Evolutionary conservation across 495 filamentous ascomycete species (phyloP).

Genomic region (Aspergillus bridgeri): DNA sequence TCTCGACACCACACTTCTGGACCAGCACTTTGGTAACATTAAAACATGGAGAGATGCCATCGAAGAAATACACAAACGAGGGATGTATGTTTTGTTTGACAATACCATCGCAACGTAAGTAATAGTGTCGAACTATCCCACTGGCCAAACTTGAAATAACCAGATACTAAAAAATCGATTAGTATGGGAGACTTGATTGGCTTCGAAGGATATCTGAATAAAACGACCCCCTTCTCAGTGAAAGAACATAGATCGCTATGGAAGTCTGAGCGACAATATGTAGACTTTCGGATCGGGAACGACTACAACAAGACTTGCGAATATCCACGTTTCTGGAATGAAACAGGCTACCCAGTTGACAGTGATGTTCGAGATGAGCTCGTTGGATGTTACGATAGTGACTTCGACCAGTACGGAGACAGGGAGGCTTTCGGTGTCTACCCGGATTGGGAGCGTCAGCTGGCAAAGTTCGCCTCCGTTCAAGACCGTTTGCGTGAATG

Average conservation of each 20-base stretch:
- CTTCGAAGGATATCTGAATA: slow-evolving; percentile 64
- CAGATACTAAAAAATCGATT: background rate
- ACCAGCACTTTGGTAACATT: slow-evolving; percentile 66
- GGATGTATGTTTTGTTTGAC: slow-evolving; percentile 71
- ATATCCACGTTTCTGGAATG: slow-evolving; percentile 66
- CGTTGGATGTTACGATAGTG: slow-evolving; percentile 63
- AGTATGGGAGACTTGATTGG: slow-evolving; percentile 67
- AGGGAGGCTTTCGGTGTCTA: slow-evolving; percentile 66
- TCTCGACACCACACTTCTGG: slow-evolving; percentile 66
- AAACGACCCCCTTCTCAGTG: slow-evolving; percentile 56
- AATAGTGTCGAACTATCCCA: background rate
- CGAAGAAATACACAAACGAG: slow-evolving; percentile 58
- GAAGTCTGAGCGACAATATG: slow-evolving; percentile 57
- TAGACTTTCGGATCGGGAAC: slow-evolving; percentile 62
- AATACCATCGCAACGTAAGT: slow-evolving; percentile 69
- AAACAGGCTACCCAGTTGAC: slow-evolving; percentile 54
- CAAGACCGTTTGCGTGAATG: slow-evolving; percentile 74
- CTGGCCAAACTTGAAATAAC: background rate
- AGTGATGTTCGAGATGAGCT: slow-evolving; percentile 42
- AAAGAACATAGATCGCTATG: slow-evolving; percentile 57
- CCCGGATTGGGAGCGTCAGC: slow-evolving; percentile 64
- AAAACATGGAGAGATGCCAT: slow-evolving; percentile 61
- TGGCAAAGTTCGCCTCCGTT: slow-evolving; percentile 71
- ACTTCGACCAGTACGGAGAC: slow-evolving; percentile 70
- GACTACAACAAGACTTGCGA: slow-evolving; percentile 55